phyloP scores from a whole-genome alignment of 495 filamentous ascomycete genomes.

The Pseudotulostoma volvatum region DNA sequence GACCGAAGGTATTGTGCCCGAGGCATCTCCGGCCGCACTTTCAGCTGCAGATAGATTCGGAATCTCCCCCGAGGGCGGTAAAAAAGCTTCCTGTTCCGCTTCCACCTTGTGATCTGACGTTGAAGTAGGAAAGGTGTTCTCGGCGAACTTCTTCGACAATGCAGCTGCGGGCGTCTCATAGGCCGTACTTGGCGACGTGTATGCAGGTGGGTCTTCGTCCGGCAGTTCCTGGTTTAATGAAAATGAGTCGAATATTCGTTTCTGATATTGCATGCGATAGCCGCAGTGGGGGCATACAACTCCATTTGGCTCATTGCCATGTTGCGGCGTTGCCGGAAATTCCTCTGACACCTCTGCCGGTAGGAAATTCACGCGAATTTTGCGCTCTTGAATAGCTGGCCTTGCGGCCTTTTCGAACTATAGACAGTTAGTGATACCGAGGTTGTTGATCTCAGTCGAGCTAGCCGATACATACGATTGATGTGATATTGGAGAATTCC shows the following conservation, averaged over 20 bases:
- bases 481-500: slow-evolving; percentile 59
- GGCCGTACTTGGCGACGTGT: slow-evolving; percentile 37
- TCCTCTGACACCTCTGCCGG: slow-evolving; percentile 41
- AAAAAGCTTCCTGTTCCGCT: slow-evolving; percentile 24
- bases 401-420: slow-evolving; percentile 62
- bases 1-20: slow-evolving; percentile 24
- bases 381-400: slow-evolving; percentile 68
- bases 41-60: slow-evolving; percentile 10
- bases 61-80: slow-evolving; percentile 15
- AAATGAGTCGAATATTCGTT: background rate
- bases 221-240: slow-evolving; percentile 7
- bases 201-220: slow-evolving; percentile 38
- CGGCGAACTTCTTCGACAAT: slow-evolving; percentile 15
- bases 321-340: slow-evolving; percentile 20
- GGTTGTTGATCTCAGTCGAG: background rate
- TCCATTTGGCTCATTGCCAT: slow-evolving; percentile 29
- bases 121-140: background rate
- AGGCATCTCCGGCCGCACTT: slow-evolving; percentile 24
- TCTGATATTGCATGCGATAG: slow-evolving; percentile 1
- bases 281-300: slow-evolving; percentile 18
- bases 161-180: slow-evolving; percentile 33
- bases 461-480: slow-evolving; percentile 45
- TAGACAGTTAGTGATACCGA: background rate
- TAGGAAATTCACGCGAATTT: slow-evolving; percentile 85
- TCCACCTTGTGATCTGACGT: slow-evolving; percentile 7